phyloP scores from a whole-genome alignment of 805 yeast species.

The Yarrowia sp. region DNA sequence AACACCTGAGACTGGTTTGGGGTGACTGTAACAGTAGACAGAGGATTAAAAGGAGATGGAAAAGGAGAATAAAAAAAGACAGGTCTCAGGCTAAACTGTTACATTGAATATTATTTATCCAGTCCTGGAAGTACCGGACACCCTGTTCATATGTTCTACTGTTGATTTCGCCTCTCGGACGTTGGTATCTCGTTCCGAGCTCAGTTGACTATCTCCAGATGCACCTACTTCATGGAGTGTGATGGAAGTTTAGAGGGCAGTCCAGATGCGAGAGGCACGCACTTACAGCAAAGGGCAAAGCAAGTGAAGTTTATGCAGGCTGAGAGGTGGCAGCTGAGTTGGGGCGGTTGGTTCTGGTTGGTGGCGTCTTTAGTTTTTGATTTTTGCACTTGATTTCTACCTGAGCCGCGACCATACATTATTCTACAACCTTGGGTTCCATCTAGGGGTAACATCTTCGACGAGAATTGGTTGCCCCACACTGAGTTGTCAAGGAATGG shows the following conservation, averaged over 20 bases:
- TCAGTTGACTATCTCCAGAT: neutral
- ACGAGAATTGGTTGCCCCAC: neutral
- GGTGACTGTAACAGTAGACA: too few species aligned
- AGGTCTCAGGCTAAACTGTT: too few species aligned
- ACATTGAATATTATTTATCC: neutral
- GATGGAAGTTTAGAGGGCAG: constrained; percentile 23
- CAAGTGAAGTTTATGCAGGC: constrained; percentile 17
- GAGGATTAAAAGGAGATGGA: too few species aligned
- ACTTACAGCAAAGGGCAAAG: constrained; percentile 12
- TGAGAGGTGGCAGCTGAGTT: neutral
- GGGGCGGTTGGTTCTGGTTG: neutral
- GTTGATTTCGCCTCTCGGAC: neutral
- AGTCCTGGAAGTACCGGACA: too few species aligned
- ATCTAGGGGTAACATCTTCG: neutral
- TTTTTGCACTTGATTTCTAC: too few species aligned
- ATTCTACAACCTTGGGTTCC: neutral
- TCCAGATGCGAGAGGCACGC: constrained; percentile 21
- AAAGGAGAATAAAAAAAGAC: too few species aligned
- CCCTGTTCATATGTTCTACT: too few species aligned
- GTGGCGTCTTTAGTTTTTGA: neutral
- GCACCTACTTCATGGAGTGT: constrained; percentile 18
- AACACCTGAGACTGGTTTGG: constrained; percentile 1
- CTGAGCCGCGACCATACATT: too few species aligned
- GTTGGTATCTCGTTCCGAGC: too few species aligned
- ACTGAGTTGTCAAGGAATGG: constrained; percentile 1